Evolutionary conservation across 805 yeast genomes (phyloP).

Genomic region (Saccharomycopsis oosterbeekiorum): DNA sequence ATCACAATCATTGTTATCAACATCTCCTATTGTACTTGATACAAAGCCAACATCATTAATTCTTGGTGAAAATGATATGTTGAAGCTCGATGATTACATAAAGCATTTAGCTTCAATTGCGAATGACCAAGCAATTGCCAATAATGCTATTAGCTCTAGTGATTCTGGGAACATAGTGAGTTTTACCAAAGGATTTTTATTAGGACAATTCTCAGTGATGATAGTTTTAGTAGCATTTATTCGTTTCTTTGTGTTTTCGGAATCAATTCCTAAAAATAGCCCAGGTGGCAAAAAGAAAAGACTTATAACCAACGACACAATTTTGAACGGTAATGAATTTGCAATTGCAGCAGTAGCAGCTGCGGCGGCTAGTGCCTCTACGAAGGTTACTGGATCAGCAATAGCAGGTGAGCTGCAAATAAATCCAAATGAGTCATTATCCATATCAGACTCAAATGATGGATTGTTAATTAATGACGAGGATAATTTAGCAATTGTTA

Average conservation of each 20-base stretch:
- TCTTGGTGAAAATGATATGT: slow-evolving; percentile 5
- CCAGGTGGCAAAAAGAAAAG: slow-evolving; percentile 27
- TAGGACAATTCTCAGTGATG: slow-evolving; percentile 69
- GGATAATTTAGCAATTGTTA: slow-evolving; percentile 21
- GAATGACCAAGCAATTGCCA: not conserved
- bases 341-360: slow-evolving; percentile 3
- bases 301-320: slow-evolving; percentile 21
- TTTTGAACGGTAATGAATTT: slow-evolving; percentile 13
- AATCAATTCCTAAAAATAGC: slow-evolving; percentile 34
- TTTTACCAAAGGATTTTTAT: slow-evolving; percentile 62
- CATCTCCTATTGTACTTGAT: not conserved
- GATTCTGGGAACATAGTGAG: slow-evolving; percentile 3
- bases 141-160: not conserved
- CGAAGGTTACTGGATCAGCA: slow-evolving; percentile 26
- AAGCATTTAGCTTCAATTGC: not conserved
- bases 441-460: not conserved
- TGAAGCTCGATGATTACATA: slow-evolving; percentile 10
- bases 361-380: slow-evolving; percentile 21
- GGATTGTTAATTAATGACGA: slow-evolving; percentile 12
- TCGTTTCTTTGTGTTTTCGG: slow-evolving; percentile 70
- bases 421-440: slow-evolving; percentile 18
- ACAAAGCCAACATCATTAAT: slow-evolving; percentile 2
- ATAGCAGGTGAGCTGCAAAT: slow-evolving; percentile 20
- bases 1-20: not conserved
- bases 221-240: slow-evolving; percentile 53